These are phyloP conservation scores for Fraxinus americana DNA, from an alignment of 257 asterid species.

Conservation along the genomic window DNA sequence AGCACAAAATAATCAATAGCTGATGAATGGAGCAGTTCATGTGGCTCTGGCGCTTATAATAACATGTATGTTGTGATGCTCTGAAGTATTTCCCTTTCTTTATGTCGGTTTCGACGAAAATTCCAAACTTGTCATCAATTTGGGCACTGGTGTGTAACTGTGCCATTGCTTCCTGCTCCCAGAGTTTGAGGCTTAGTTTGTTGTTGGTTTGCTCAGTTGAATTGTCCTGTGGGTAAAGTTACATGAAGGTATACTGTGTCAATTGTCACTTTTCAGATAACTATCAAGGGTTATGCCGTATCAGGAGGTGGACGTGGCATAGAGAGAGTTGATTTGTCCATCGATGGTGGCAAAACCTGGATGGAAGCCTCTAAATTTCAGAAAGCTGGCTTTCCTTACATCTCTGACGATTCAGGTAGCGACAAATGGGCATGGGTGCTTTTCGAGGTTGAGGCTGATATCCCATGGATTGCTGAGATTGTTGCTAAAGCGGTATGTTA, in stretches of 20 bases:
- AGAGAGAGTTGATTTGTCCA: conserved; percentile 86
- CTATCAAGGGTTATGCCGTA: conserved; percentile 84
- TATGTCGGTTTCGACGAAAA: neutral
- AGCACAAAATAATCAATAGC: neutral
- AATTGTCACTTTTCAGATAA: conserved; percentile 47
- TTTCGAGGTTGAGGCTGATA: conserved; percentile 78
- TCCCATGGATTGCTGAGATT: conserved; percentile 61
- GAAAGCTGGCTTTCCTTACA: conserved; percentile 63
- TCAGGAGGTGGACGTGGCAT: conserved; percentile 99
- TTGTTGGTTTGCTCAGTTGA: neutral
- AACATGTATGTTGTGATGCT: neutral
- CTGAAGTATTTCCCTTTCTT: neutral
- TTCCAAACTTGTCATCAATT: conserved; percentile 10
- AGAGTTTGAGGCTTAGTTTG: neutral
- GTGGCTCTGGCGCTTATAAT: conserved; percentile 6
- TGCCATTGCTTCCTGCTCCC: conserved; percentile 1
- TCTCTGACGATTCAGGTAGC: conserved; percentile 58
- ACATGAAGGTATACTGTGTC: conserved; percentile 13
- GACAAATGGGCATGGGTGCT: conserved; percentile 99
- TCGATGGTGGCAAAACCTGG: conserved; percentile 93
- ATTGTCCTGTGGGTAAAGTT: conserved; percentile 9
- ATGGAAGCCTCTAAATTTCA: conserved; percentile 81
- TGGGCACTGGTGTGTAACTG: neutral
- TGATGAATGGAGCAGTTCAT: neutral
- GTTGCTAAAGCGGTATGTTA: conserved; percentile 90